Evolutionary conservation across 2,329 filamentous ascomycete species (phyloP).

Genomic region (Byssoonygena ceratinophila): DNA sequence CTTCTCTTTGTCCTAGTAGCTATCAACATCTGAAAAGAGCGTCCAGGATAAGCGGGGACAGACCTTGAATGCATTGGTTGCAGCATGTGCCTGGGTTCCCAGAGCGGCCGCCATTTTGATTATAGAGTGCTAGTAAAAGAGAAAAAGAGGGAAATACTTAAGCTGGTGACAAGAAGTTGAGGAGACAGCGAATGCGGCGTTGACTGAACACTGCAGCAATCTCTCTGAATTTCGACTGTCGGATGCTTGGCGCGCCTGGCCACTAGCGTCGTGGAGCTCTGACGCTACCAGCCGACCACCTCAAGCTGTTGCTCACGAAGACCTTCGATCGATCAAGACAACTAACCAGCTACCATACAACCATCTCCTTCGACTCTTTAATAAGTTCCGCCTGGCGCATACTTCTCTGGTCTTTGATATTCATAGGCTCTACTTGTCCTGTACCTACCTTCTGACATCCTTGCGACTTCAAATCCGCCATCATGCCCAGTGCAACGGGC

Average conservation of each 20-base stretch:
- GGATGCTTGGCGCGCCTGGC: constrained; percentile 15
- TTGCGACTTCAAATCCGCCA: constrained; percentile 26
- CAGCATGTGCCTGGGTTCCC: constrained; percentile 39
- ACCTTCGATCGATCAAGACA: constrained; percentile 4
- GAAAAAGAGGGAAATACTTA: too few species aligned
- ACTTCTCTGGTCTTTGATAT: neutral
- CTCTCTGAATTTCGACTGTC: constrained; percentile 10
- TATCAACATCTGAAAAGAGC: constrained; percentile 28
- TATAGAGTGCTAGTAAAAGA: constrained; percentile 20
- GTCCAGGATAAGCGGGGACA: constrained; percentile 7
- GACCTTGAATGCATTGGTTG: constrained; percentile 59
- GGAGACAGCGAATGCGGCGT: constrained; percentile 15
- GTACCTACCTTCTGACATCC: neutral
- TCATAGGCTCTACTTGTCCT: neutral
- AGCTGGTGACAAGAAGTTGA: too few species aligned
- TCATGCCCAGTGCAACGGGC: constrained; percentile 87
- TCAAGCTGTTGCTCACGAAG: neutral
- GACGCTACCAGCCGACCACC: constrained; percentile 3
- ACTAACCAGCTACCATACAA: neutral
- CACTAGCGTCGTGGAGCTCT: constrained; percentile 13
- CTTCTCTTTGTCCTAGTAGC: constrained; percentile 76
- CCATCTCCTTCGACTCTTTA: neutral
- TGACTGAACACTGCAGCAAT: neutral
- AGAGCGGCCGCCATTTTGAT: constrained; percentile 43
- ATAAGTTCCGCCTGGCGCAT: neutral